These are phyloP conservation scores for Cucurbita ficifolia DNA, from an alignment of 306 rosid genomes.

Conservation along the genomic window DNA sequence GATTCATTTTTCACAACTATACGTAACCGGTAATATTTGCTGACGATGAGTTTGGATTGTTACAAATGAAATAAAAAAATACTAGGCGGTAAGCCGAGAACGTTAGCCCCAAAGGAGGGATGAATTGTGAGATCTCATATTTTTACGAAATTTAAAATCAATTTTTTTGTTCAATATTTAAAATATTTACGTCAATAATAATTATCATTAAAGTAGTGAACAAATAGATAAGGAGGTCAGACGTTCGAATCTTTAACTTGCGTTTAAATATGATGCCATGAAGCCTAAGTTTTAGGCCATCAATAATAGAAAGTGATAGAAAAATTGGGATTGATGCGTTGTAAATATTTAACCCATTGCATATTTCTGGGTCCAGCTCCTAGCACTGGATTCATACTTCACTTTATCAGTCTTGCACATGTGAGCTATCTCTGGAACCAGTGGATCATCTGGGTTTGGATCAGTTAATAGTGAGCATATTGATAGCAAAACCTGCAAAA, in stretches of 20 bases:
- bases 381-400: slow-evolving; percentile 69
- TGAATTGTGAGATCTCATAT: no score
- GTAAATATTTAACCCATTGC: slow-evolving; percentile 46
- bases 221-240: not conserved
- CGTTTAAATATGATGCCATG: not conserved
- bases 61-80: no score
- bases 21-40: no score
- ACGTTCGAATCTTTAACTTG: no score
- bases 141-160: not conserved
- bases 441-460: slow-evolving; percentile 90
- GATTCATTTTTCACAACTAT: no score
- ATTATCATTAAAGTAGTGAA: not conserved
- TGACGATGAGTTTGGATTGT: no score
- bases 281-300: not conserved
- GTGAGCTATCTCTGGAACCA: slow-evolving; percentile 89
- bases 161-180: not conserved
- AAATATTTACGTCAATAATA: no score
- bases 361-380: slow-evolving; percentile 87
- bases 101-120: no score
- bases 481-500: slow-evolving; percentile 59
- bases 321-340: not conserved
- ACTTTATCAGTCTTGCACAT: slow-evolving; percentile 65
- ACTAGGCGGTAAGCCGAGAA: no score
- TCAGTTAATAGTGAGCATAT: slow-evolving; percentile 78
- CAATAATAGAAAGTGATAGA: not conserved